phyloP scores from a whole-genome alignment of 768 basidiomycete species.

The Mycena capillaripes region DNA sequence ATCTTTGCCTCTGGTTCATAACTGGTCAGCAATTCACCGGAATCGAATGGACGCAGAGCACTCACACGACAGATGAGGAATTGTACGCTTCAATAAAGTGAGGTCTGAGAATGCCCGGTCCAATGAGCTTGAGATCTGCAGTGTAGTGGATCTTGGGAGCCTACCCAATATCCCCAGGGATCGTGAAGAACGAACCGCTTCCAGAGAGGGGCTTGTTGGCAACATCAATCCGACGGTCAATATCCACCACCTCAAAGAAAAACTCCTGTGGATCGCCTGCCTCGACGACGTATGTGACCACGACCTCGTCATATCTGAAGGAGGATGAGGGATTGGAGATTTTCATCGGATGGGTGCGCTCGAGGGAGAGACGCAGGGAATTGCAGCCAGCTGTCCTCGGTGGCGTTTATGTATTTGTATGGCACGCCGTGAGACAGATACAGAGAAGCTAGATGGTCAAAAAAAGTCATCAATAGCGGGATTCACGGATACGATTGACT shows the following conservation, averaged over 20 bases:
- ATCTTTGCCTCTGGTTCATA: slow-evolving; percentile 1
- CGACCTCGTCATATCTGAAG: neutral
- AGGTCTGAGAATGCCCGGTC: neutral
- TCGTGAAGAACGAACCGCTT: slow-evolving; percentile 28
- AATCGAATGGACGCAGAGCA: neutral
- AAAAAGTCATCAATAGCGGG: neutral
- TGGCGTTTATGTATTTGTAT: neutral
- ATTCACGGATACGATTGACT: too few species aligned
- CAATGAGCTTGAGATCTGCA: neutral
- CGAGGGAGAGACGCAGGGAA: neutral
- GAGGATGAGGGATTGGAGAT: neutral
- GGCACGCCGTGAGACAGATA: neutral
- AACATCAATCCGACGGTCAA: neutral
- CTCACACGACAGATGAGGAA: slow-evolving; percentile 11
- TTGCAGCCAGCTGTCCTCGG: too few species aligned
- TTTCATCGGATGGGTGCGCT: slow-evolving; percentile 12
- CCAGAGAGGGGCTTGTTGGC: neutral
- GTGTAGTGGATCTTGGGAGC: neutral
- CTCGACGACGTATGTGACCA: slow-evolving; percentile 23
- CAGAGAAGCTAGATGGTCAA: neutral
- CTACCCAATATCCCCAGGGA: slow-evolving; percentile 24
- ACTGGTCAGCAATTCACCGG: neutral
- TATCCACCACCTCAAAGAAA: slow-evolving; percentile 27
- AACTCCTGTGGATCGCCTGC: slow-evolving; percentile 24
- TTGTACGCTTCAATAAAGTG: slow-evolving; percentile 29